phyloP scores from a whole-genome alignment of 2,329 filamentous ascomycete genomes.

The Nigrograna mackinnonii region DNA sequence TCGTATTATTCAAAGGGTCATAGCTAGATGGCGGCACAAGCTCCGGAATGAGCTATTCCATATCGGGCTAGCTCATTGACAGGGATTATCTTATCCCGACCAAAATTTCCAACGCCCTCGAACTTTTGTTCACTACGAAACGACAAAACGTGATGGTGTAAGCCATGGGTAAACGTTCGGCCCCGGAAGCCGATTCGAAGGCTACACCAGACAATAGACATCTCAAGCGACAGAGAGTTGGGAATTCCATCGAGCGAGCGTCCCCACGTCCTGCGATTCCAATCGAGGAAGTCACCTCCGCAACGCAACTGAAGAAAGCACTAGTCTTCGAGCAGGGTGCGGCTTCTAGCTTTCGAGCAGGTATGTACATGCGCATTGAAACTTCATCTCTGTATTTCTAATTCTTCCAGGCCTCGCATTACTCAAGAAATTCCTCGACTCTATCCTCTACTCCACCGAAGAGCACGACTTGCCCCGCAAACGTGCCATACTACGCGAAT shows the following conservation, averaged over 20 bases:
- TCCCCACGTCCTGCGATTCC: slow-evolving; percentile 15
- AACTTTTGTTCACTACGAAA: no score
- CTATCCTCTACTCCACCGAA: slow-evolving; percentile 58
- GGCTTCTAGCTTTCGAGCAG: slow-evolving; percentile 30
- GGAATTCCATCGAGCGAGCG: slow-evolving; percentile 26
- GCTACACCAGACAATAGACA: slow-evolving; percentile 23
- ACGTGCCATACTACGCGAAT: slow-evolving; percentile 68
- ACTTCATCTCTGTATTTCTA: not conserved
- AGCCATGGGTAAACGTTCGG: slow-evolving; percentile 33
- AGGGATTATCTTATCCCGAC: no score
- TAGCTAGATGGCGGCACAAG: no score
- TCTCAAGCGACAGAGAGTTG: slow-evolving; percentile 35
- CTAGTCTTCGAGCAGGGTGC: slow-evolving; percentile 41
- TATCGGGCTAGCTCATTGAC: no score
- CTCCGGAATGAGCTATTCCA: no score
- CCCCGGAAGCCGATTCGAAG: slow-evolving; percentile 31
- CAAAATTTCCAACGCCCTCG: no score
- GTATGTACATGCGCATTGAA: slow-evolving; percentile 15
- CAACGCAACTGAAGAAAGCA: slow-evolving; percentile 38
- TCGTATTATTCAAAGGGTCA: no score
- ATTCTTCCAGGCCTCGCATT: slow-evolving; percentile 62
- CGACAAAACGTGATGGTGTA: no score
- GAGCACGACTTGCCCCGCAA: slow-evolving; percentile 52
- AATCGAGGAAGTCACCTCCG: slow-evolving; percentile 34
- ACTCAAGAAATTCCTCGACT: slow-evolving; percentile 72